phyloP scores from a whole-genome alignment of 352 stramenopile genomes.

The Peronospora farinosa region DNA sequence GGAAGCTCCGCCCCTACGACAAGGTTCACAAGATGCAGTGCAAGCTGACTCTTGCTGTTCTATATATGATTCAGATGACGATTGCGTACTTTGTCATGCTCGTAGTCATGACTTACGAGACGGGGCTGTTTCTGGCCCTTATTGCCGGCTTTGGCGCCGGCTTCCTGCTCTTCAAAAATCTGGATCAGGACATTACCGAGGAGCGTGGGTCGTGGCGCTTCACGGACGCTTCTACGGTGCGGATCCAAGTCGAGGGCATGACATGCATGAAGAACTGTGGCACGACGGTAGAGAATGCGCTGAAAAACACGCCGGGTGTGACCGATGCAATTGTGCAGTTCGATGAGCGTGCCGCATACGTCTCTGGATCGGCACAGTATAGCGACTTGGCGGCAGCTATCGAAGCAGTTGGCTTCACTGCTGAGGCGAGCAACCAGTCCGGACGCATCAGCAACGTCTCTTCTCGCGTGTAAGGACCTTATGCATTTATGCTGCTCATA shows the following conservation, averaged over 20 bases:
- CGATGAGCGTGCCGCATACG: slow-evolving; percentile 64
- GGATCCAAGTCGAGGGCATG: slow-evolving; percentile 84
- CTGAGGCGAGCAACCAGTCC: slow-evolving; percentile 34
- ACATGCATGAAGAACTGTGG: slow-evolving; percentile 95
- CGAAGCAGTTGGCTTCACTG: slow-evolving; percentile 63
- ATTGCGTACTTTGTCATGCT: slow-evolving; percentile 81
- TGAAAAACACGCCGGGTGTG: slow-evolving; percentile 61
- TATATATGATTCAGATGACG: slow-evolving; percentile 82
- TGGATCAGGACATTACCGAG: slow-evolving; percentile 60
- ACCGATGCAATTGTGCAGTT: slow-evolving; percentile 72
- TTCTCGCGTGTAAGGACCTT: slow-evolving; percentile 51
- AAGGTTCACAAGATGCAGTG: slow-evolving; percentile 58
- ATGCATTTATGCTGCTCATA: slow-evolving; percentile 22
- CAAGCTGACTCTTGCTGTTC: slow-evolving; percentile 48
- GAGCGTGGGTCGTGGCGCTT: slow-evolving; percentile 68
- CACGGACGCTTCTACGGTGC: slow-evolving; percentile 61
- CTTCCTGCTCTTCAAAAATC: slow-evolving; percentile 69
- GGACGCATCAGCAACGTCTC: slow-evolving; percentile 19
- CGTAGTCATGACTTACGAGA: slow-evolving; percentile 80
- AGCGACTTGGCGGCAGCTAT: slow-evolving; percentile 53
- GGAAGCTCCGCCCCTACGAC: slow-evolving; percentile 32
- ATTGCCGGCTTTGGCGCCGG: slow-evolving; percentile 63
- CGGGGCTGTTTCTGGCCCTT: slow-evolving; percentile 62
- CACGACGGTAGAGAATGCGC: slow-evolving; percentile 80
- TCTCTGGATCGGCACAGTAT: slow-evolving; percentile 49